A percentile compares a stretch with the other conserved stretches of the same genome.
These are phyloP conservation scores for Neofusicoccum laricinum DNA, from an alignment of 2,329 filamentous ascomycete species.

Conservation along the genomic window DNA sequence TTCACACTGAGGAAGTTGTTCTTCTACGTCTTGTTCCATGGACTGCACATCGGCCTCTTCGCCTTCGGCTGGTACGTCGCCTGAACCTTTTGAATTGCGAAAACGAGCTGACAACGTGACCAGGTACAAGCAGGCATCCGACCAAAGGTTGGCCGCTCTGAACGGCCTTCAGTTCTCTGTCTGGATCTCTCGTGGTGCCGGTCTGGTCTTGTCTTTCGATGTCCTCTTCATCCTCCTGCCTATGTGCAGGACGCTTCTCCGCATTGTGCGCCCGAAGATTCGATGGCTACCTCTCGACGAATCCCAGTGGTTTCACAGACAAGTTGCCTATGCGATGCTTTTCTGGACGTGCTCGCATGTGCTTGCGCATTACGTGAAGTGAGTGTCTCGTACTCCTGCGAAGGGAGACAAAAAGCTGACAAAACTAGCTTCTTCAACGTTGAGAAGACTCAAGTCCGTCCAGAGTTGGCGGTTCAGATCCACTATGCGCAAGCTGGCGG, in stretches of 20 bases:
- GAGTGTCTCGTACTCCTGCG: slow-evolving; percentile 33
- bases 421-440: slow-evolving; percentile 84
- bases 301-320: slow-evolving; percentile 93
- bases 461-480: slow-evolving; percentile 78
- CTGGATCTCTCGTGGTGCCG: slow-evolving; percentile 93
- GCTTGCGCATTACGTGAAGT: slow-evolving; percentile 89
- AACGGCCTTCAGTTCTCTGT: slow-evolving; percentile 86
- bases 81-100: neutral
- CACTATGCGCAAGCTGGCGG: slow-evolving; percentile 88
- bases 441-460: slow-evolving; percentile 78
- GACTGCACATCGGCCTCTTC: slow-evolving; percentile 74
- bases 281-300: slow-evolving; percentile 92
- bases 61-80: slow-evolving; percentile 73
- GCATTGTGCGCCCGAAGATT: slow-evolving; percentile 80
- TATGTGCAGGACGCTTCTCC: slow-evolving; percentile 88
- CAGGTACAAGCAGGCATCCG: slow-evolving; percentile 75
- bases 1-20: slow-evolving; percentile 68
- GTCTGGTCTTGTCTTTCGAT: slow-evolving; percentile 80
- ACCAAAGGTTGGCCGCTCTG: slow-evolving; percentile 68
- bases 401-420: neutral
- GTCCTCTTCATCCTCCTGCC: slow-evolving; percentile 84
- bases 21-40: slow-evolving; percentile 82
- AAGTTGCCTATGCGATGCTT: slow-evolving; percentile 85
- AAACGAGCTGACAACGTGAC: slow-evolving; percentile 17
- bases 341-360: slow-evolving; percentile 79